Evolutionary conservation across 1,139 yeast species (phyloP).

Genomic region (Nadsonia starkeyi-henricii): DNA sequence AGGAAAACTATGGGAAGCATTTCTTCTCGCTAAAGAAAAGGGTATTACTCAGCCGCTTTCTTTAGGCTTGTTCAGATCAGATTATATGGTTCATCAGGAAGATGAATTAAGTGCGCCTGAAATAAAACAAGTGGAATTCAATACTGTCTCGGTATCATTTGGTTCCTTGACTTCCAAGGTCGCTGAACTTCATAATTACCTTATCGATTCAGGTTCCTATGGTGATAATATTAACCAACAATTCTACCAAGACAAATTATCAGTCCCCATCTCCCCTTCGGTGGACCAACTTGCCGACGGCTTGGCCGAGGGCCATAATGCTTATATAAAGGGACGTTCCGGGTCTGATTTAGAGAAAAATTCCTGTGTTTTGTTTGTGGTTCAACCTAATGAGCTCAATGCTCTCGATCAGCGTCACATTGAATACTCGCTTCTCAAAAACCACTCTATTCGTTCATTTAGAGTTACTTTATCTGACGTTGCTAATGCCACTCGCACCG

Average conservation of each 20-base stretch:
- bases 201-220: slow-evolving; percentile 20
- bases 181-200: slow-evolving; percentile 53
- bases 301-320: slow-evolving; percentile 47
- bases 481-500: slow-evolving; percentile 26
- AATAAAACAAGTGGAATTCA: slow-evolving; percentile 89
- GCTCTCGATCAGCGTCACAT: slow-evolving; percentile 80
- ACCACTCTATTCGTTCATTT: slow-evolving; percentile 43
- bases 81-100: slow-evolving; percentile 58
- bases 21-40: slow-evolving; percentile 18
- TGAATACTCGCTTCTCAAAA: slow-evolving; percentile 52
- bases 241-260: slow-evolving; percentile 22
- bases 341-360: slow-evolving; percentile 14
- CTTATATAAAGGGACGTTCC: slow-evolving; percentile 26
- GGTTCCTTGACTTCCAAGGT: slow-evolving; percentile 80
- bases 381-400: slow-evolving; percentile 77
- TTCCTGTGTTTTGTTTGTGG: slow-evolving; percentile 61
- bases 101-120: slow-evolving; percentile 13
- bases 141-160: slow-evolving; percentile 89
- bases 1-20: slow-evolving; percentile 47
- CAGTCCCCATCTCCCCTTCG: slow-evolving; percentile 55
- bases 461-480: slow-evolving; percentile 59
- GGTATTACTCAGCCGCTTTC: slow-evolving; percentile 43
- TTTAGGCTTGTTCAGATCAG: slow-evolving; percentile 80
- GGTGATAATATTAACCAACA: slow-evolving; percentile 15
- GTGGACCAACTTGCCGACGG: slow-evolving; percentile 51